Base-by-base conservation (phyloP, 2,329 filamentous ascomycete genomes). In the Sporothrix brunneoviolacea region DNA sequence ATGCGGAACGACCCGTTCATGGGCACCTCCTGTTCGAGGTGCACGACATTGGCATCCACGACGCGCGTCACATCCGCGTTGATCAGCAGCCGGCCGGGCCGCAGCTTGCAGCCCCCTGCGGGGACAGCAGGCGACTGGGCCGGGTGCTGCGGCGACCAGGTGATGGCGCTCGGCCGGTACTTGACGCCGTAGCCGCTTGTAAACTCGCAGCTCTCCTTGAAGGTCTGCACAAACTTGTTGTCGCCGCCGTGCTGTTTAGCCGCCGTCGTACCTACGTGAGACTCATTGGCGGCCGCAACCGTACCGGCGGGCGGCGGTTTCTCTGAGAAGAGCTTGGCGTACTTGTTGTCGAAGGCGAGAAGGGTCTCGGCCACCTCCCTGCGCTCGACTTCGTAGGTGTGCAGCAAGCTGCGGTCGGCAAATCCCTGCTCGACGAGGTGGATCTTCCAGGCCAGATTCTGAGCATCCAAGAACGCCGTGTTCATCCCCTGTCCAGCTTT, bases 381-480 rank as follows among this genome's bases (percentile, higher is more conserved):
- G 51, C 91, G 84, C 68, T 96, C 91, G 3, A 77, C 75, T 69
- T 96, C 88, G 65, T 96, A 97, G 0, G 91, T 93, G 55, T 83
- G 79, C 45, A 97, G 77, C 16, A 93, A 75, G 3, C 80, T 79
- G 54, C 87, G 84, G 27, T 82, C 70, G 1, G 89, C 88, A 58
- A 95, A 88, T 12, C 89, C 89, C 22, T 77, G 76, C 64, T 95
- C 90, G 9, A 96, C 91, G 32, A 87, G 83, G 64, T 95, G 91
- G 46, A 96, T 87, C 72, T 97, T 97, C 91, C 91, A 97, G 8
- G 91, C 91, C 36, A 97, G 74, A 66, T 96, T 97, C 54, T 89
- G 80, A 1, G 89, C 89, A 58, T 91, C 86, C 46, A 86, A 72
- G 68, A 89, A 88, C 4, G 84, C 84, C 0, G 85, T 86, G 61